phyloP scores from a whole-genome alignment of 768 basidiomycete genomes.

The Amanita inopinata region DNA sequence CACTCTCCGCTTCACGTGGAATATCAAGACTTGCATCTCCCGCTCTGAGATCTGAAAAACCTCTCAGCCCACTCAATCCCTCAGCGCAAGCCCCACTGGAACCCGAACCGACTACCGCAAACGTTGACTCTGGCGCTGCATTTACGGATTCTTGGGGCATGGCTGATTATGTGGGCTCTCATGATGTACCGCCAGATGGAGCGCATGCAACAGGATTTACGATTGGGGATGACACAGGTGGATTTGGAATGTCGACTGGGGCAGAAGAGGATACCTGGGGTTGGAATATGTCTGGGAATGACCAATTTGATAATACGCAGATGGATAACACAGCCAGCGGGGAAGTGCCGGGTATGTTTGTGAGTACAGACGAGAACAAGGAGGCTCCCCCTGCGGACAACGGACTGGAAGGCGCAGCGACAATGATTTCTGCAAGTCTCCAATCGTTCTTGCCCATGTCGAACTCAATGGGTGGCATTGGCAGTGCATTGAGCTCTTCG shows the following conservation, averaged over 20 bases:
- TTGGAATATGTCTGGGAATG: neutral
- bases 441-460: neutral
- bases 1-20: slow-evolving; percentile 2
- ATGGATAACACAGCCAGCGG: neutral
- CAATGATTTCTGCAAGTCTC: neutral
- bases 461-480: neutral
- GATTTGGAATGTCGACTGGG: neutral
- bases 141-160: slow-evolving; percentile 14
- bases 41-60: slow-evolving; percentile 15
- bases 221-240: slow-evolving; percentile 4
- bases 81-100: slow-evolving; percentile 16
- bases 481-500: neutral
- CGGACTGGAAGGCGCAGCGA: neutral
- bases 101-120: slow-evolving; percentile 9
- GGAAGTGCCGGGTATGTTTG: slow-evolving; percentile 1
- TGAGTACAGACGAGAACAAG: neutral
- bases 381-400: neutral
- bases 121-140: no score
- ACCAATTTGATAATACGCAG: neutral
- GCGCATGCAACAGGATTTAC: neutral
- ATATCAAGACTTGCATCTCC: slow-evolving; percentile 18
- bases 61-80: slow-evolving; percentile 26
- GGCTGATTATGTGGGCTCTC: neutral
- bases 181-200: neutral
- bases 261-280: neutral